Base-by-base conservation (phyloP, 768 basidiomycete genomes). In the Rhodocollybia butyracea region DNA sequence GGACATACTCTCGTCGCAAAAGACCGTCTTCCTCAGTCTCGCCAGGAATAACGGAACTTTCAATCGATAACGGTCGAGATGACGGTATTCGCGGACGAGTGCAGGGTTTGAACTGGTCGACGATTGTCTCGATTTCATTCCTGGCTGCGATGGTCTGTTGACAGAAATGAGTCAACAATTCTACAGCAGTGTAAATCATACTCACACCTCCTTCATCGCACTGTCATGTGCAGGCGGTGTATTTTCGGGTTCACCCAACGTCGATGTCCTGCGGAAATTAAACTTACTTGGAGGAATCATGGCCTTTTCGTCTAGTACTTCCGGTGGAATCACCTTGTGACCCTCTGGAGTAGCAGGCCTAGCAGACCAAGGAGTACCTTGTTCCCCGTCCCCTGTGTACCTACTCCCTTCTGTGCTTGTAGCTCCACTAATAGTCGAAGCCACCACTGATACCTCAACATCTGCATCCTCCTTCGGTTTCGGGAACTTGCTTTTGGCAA, bases 1-100 rank as follows among this genome's bases (percentile, higher is more conserved):
- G 81, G 0, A 98, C 96, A 62, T 99, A 99, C 64, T 98, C 96
- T 59, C 85, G 80, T 51, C 88, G 79, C 46, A 92, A 76, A 47
- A 86, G 74, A 0, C 88, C 88, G 64, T 91, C 89, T 64, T 92
- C 89, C 63, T 91, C 90, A 0, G 86, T 88, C 67, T 92, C 89
- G 3, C 90, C 90, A 11, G 89, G 89, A 50, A 91, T 91, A 55
- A 81, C 68, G 0, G 89, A 90, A 2, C 79, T 83, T 38, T 84
- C 82, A 0, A 83, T 78, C 8, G 78, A 77, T 13, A 77, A 73
- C 2, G 80, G 56, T 57, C 50, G 26, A 11, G 39, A 56, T 19
- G 40, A n/a, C 19, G 46, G 31, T 15, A 41, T 39, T 31, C 27
- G 36, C 21, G 47, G 47, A 15, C 40, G 55, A 56, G 40, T 30